Evolutionary conservation across 176 grass and related monocot species (phyloP), one percentile per base, ranked within the genome.

Genomic region (Avena atlantica): DNA sequence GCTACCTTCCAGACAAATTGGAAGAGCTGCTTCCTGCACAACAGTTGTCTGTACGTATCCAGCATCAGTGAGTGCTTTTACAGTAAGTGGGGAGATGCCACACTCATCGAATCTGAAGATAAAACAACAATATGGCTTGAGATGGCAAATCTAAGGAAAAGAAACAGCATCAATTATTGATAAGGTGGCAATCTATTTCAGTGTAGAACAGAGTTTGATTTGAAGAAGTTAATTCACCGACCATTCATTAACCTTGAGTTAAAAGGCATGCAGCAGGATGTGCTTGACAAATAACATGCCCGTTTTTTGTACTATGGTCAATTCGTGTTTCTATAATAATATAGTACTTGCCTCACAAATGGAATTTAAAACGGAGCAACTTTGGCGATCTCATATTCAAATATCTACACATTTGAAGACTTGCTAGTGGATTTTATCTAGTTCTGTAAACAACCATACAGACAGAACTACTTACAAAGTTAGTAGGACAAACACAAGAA

Each of bases 1-100:
- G 6, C 44, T 92, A 98, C 96, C 96, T 79, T 95, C 93, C 85
- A 98, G 89, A 77, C 88, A 92, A 36, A 95, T 19, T 82, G 93
- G 90, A 95, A 98, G 90, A 59, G 83, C 58, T 89, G 96, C 90
- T 15, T 96, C 96, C 92, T 98, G 93, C 57, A 96, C 96, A 74
- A 92, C 75, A 85, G 93, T 98, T 77, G 92, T 91, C 19, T 94
- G 86, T 78, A 94, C 6, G 61, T 96, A 96, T 86, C 96, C 92
- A 89, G 93, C 94, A 90, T 95, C 85, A 77, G 73, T 82, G 78
- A 98, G 96, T 63, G 93, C 93, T 88, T 92, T 94, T 57, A 96
- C 85, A 47, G 92, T 98, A 76, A 96, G 65, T 12, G 86, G 79
- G 70, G 96, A 90, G 80, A 90, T 79, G 63, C 85, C 80, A 79